phyloP scores from a whole-genome alignment of 2,329 filamentous ascomycete species.

The Colletotrichum gigasporum region DNA sequence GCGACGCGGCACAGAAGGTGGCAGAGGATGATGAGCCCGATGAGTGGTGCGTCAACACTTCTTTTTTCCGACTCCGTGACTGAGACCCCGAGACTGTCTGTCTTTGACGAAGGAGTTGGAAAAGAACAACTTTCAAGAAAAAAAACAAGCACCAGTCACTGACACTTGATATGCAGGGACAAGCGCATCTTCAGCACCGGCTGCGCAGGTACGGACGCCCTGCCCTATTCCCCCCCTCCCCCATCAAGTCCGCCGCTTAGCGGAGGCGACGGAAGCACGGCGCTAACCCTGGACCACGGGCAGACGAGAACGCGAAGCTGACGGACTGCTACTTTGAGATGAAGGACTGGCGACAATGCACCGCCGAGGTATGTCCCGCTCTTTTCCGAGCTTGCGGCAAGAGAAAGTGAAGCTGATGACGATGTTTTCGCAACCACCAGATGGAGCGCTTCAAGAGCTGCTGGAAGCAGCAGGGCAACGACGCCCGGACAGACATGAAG shows the following conservation, averaged over 20 bases:
- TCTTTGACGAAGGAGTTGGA: background rate
- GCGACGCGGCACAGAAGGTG: conserved; percentile 46
- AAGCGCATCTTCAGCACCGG: conserved; percentile 98
- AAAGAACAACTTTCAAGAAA: background rate
- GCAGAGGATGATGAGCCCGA: conserved; percentile 86
- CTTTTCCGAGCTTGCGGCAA: background rate
- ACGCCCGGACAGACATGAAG: conserved; percentile 81
- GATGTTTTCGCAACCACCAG: conserved; percentile 59
- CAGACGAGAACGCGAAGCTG: conserved; percentile 89
- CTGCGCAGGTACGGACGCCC: conserved; percentile 74
- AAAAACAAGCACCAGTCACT: background rate
- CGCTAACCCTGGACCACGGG: conserved; percentile 1
- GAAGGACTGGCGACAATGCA: conserved; percentile 94
- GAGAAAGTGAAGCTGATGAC: background rate
- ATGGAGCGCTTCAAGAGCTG: conserved; percentile 91
- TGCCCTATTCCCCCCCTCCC: background rate
- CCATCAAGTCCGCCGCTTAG: background rate
- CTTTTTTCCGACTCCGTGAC: background rate
- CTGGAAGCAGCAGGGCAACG: conserved; percentile 91
- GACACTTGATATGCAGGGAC: conserved; percentile 70
- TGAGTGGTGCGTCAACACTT: conserved; percentile 76
- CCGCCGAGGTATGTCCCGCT: conserved; percentile 77
- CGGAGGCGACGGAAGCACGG: background rate
- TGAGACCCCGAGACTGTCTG: background rate
- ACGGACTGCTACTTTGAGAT: conserved; percentile 96